Base-by-base conservation (phyloP, 164 flowering plant species). In the Buxus sempervirens region DNA sequence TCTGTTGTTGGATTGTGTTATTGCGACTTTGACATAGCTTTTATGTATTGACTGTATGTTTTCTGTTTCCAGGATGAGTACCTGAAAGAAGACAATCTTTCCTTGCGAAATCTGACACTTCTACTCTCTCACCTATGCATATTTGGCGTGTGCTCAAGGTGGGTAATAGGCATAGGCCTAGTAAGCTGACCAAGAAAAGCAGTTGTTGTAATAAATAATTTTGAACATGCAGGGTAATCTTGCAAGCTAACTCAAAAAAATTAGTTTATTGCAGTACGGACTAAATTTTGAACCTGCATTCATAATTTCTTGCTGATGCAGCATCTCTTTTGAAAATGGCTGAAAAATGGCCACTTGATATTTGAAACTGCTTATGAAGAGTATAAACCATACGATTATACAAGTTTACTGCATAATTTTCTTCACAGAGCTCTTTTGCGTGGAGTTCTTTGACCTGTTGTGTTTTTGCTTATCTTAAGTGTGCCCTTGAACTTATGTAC, bases 61-160 rank as follows among this genome's bases (percentile, higher is more conserved):
- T 58, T 80, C 38, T 70, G 12, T 70, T 58, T 79, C 54, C 85
- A 96, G 99, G 89, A 82, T 26, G 91, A 90, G 76, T 86, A 83
- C 68, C 49, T 5, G 61, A 85, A 90, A 73, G 86, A 86, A 69
- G 98, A 96, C 75, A 80, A 82, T 72, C 84, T 93, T 71, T 92
- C 97, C 27, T 68, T 90, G 81, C 81, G 96, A 64, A 91, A 91
- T 72, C 78, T 92, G 69, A 85, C 90, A 62, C 96, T 95, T 71
- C 71, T 95, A 14, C 83, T 95, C 42, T 90, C 91, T 27, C 85
- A 90, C 62, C 76, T 95, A 66, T 90, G 81, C 78, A 79, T 86
- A 64, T 93, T 87, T 83, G 99, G 94, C 65, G 90, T 95, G 77
- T 95, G 88, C 71, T 82, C 97, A 61, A 86, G 99, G 99, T 95